A percentile compares a stretch with the other conserved stretches of the same genome.
Conservation (phyloP, 768 basidiomycete species). For the Pleurotus citrinopileatus region DNA sequence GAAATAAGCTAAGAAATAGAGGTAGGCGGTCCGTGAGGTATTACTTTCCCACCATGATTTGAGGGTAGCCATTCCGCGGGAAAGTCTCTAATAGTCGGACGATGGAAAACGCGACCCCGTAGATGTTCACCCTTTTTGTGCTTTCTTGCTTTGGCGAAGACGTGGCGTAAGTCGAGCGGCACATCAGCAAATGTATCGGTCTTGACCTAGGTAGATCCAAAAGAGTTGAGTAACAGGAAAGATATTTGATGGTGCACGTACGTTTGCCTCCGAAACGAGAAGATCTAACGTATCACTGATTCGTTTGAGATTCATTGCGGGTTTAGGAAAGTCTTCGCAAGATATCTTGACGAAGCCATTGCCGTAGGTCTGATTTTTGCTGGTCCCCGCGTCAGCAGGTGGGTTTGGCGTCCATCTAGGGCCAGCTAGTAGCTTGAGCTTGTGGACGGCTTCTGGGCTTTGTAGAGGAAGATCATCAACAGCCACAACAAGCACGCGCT, state of each 20-base stretch:
- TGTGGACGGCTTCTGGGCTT: conserved; percentile 66
- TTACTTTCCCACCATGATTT: background rate
- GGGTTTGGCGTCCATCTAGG: conserved; percentile 79
- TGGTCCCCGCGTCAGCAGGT: conserved; percentile 66
- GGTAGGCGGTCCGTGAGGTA: background rate
- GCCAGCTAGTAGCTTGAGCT: conserved; percentile 86
- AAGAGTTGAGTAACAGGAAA: conserved; percentile 13
- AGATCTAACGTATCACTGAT: conserved; percentile 82
- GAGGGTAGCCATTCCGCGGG: conserved; percentile 80
- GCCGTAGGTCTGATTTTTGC: conserved; percentile 42
- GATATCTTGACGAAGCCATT: conserved; percentile 90
- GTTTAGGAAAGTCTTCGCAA: conserved; percentile 82
- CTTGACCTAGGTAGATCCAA: conserved; percentile 29
- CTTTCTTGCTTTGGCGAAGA: conserved; percentile 69
- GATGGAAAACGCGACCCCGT: conserved; percentile 45
- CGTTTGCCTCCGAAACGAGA: conserved; percentile 81
- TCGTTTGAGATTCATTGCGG: conserved; percentile 92
- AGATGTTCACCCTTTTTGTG: conserved; percentile 71
- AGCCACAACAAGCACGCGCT: conserved; percentile 72
- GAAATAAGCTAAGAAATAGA: background rate
- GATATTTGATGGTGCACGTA: conserved; percentile 38
- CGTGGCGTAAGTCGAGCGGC: conserved; percentile 81
- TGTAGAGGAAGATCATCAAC: conserved; percentile 71
- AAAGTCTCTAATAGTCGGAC: conserved; percentile 76
- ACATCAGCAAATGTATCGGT: conserved; percentile 54